Evolutionary conservation across 2,329 filamentous ascomycete species (phyloP), one percentile per base, ranked within the genome.

Genomic region (Scedosporium minutisporum): DNA sequence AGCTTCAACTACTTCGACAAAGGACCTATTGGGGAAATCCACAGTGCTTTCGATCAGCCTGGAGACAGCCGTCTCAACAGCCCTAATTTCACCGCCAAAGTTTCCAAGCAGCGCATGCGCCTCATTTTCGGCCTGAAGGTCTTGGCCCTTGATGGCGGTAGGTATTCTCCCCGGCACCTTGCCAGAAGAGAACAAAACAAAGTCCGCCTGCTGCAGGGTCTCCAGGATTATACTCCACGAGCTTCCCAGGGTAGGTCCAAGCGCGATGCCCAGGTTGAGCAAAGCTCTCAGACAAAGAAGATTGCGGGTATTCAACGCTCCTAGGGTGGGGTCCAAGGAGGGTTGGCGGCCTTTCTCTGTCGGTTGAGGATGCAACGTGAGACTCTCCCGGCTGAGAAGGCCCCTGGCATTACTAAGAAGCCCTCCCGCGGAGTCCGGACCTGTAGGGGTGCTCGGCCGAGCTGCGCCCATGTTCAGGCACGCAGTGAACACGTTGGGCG

Each of bases 141-240:
- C 84, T 27, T 76, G 69, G 0, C 72, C 76, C 64, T 78, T 77
- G 12, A 73, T 75, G 5, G 78, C 75, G 1, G 82, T 76, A 5
- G 81, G 77, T 1, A 81, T 80, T 62, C 80, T 78, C 0, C 80
- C 82, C 0, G 82, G 76, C 4, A 78, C 71, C 67, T 84, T 85
- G 10, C 81, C 81, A 14, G 81, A 85, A 10, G 84, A 82, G 62
- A 87, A 89, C 27, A 97, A 81, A 3, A 97, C 87, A 65, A 96
- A 86, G 68, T 97, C 95, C 2, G 93, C 93, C 72, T 97, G 91
- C 69, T 97, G 92, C 6, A 99, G 77, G 0, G 93, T 96, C 69
- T 96, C 93, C 1, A 99, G 82, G 16, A 99, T 81, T 63, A 99
- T 97, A 1, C 87, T 87, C 90, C 96, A 99, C 0, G 93, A 90